phyloP scores from a whole-genome alignment of 306 rosid genomes.

The Albizia julibrissin region DNA sequence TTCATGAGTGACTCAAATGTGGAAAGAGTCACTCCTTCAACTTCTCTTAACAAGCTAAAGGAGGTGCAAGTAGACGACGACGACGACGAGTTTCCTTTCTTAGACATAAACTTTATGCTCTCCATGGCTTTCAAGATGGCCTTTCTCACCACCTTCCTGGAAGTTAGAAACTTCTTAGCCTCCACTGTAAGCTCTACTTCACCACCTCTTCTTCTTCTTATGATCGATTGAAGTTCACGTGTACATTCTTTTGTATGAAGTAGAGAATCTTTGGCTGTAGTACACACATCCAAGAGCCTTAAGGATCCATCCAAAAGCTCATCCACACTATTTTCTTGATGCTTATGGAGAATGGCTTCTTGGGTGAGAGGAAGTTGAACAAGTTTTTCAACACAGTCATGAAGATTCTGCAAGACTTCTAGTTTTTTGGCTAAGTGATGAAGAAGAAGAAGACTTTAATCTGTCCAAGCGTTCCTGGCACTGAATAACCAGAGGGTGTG shows the following conservation, averaged over 20 bases:
- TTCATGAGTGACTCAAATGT: neutral
- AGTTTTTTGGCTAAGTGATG: neutral
- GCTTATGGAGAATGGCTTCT: neutral
- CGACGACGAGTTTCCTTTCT: neutral
- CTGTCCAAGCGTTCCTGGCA: neutral
- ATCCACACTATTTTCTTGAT: neutral
- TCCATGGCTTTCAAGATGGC: neutral
- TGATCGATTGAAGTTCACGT: neutral
- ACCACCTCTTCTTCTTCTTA: neutral
- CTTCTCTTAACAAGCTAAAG: neutral
- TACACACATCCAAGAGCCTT: neutral
- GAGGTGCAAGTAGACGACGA: neutral
- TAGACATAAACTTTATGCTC: neutral
- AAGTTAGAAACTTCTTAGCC: neutral
- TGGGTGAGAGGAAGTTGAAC: neutral
- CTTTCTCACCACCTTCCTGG: neutral
- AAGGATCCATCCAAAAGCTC: slow-evolving; percentile 2
- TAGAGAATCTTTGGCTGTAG: neutral
- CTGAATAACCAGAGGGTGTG: neutral
- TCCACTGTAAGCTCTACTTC: neutral
- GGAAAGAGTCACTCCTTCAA: slow-evolving; percentile 2
- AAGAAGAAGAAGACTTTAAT: neutral
- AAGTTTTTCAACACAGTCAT: neutral
- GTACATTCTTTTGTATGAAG: neutral
- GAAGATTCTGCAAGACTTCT: neutral